Base-by-base conservation (phyloP, 352 stramenopile species). In the Phytophthora megakarya region DNA sequence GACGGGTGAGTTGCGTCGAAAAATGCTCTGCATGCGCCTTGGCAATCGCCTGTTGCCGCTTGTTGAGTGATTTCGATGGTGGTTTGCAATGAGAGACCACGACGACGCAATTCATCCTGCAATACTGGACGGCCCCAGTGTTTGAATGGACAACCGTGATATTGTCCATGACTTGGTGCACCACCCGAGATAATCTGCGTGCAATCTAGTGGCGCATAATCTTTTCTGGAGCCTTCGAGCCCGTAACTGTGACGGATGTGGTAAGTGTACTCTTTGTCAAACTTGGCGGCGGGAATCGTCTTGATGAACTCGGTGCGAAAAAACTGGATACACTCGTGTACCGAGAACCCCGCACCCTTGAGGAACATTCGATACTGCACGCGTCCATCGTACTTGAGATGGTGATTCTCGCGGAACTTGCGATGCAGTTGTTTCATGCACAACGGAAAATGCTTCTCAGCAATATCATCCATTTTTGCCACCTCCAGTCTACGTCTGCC, bases 171-270 rank as follows among this genome's bases (percentile, higher is more conserved):
- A 7, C 73, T 71, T 26, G 84, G 87, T 16, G 73, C 54, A 5
- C 58, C 42, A 3, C 74, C 67, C 1, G 64, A 52, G 35, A 89
- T 81, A 37, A 96, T 89, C 30, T 86, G 65, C 25, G 71, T 38
- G 47, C 87, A 96, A 37, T 77, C 57, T 9, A 85, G 52, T 18
- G 85, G 84, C 16, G 67, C 43, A 60, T 94, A 96, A 47, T 93
- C 77, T 53, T 82, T 89, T 10, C 85, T 75, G 13, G 77, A 81
- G 0, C 87, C 87, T 79, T 93, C 87, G 1, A 93, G 72, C 0
- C 89, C 89, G 52, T 96, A 96, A 66, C 77, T 91, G 66, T 97
- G 88, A 13, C 87, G 87, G 51, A 97, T 95, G 63, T 92, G 79
- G 53, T 96, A 96, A 5, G 84, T 76, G 54, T 95, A 93, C 59